phyloP scores from a whole-genome alignment of 352 stramenopile genomes.

The Phytophthora crassamura region DNA sequence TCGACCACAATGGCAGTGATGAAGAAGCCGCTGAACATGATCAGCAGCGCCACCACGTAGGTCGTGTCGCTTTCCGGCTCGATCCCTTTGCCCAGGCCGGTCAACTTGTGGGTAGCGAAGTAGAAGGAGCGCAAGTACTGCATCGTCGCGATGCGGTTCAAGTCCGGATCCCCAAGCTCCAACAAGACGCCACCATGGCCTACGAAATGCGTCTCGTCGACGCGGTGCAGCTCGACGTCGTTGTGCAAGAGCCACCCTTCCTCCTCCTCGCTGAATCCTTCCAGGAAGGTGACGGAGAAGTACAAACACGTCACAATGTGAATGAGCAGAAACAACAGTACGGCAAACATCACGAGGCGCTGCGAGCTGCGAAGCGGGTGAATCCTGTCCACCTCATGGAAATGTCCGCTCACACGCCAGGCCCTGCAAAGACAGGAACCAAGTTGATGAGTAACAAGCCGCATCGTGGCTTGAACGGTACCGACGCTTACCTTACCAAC shows the following conservation, averaged over 20 bases:
- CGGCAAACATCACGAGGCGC: conserved; percentile 24
- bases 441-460: not conserved
- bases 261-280: conserved; percentile 34
- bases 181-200: conserved; percentile 11
- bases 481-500: conserved; percentile 12
- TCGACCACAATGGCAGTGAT: conserved; percentile 61
- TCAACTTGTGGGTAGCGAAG: conserved; percentile 48
- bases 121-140: conserved; percentile 60
- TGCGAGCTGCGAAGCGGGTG: conserved; percentile 22
- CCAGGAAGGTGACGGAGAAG: conserved; percentile 40
- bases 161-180: conserved; percentile 3
- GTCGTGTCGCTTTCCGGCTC: conserved; percentile 47
- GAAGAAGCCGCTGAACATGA: conserved; percentile 61
- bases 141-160: conserved; percentile 19
- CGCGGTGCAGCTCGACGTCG: conserved; percentile 31
- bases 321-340: conserved; percentile 37
- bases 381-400: conserved; percentile 37
- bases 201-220: conserved; percentile 22
- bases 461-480: not conserved
- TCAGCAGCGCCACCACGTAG: conserved; percentile 40
- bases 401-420: conserved; percentile 39
- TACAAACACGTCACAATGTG: conserved; percentile 44
- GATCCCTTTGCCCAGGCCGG: conserved; percentile 43
- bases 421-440: conserved; percentile 15
- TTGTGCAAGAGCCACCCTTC: conserved; percentile 36